Evolutionary conservation across 495 filamentous ascomycete genomes (phyloP), one percentile per base, ranked within the genome.

Genomic region (Aspergillus diversus): DNA sequence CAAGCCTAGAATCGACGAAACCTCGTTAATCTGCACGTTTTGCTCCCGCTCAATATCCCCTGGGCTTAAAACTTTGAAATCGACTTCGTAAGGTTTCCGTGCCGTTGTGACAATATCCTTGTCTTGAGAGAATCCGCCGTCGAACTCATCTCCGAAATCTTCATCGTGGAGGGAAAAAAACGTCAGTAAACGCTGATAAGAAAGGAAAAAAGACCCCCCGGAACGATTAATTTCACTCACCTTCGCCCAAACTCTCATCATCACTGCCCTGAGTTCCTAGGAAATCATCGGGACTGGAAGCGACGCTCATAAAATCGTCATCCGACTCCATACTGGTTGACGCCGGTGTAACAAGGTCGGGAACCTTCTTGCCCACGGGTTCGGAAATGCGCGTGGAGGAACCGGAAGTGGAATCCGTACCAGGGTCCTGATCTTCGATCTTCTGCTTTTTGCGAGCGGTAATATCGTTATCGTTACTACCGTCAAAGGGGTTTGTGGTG

Each of bases 281-380:
- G 54, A 93, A 87, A 55, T 86, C 85, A 70, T 92, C 92, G 54
- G 89, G 87, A 71, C 90, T 96, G 15, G 91, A 93, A 66, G 87
- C 82, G 61, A 88, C 87, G 56, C 91, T 96, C 84, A 96, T 91
- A 72, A 94, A 93, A 65, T 98, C 95, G 73, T 98, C 94, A 66
- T 98, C 95, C 12, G 95, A 97, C 72, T 97, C 94, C 95, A 98
- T 98, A 63, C 77, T 80, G 62, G 79, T 80, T 0, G 77, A 76
- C n/a, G 76, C 73, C 33, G 81, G 79, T 16, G 80, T 87, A 67
- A 77, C 77, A 52, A 80, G 58, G 35, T 71, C 65, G 21, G 59
- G 61, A 35, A 37, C 64, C 59, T 66, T 68, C 60, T 64, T 63
- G 49, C 17, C 57, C 59, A 63, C 35, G 34, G 56, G 48, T 32